Evolutionary conservation across 2,329 filamentous ascomycete genomes (phyloP), one percentile per base, ranked within the genome.

Genomic region (Pseudogymnoascus sp.): DNA sequence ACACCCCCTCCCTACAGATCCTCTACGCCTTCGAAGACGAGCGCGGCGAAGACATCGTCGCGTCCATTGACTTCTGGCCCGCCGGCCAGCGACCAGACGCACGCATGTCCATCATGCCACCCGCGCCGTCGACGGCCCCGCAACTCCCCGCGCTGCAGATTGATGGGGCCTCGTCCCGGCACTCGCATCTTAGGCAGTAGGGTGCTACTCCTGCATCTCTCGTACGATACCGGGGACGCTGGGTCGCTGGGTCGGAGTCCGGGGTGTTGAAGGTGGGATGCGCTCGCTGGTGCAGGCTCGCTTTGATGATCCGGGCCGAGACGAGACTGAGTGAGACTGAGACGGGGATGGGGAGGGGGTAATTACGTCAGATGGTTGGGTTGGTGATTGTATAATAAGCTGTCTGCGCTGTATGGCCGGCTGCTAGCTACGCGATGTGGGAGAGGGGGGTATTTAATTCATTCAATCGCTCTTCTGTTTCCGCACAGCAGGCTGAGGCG

Each of bases 11-110:
- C 24, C 4, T 24, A 21, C 71, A 99, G 95, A 97, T 99, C 70
- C 78, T 99, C 61, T 97, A 97, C 77, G 93, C 95, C 59, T 97
- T 97, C 74, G 95, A 99, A 79, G 93, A 97, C 72, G 95, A 99
- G 75, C 81, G 86, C 68, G 93, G 95, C 69, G 91, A 96, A 73
- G 95, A 99, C 73, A 87, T 96, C 61, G 89, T 99, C 67, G 92
- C 95, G 70, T 92, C 91, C 66, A 85, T 99, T 73, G 95, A 99
- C 78, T 99, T 99, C 80, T 99, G 93, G 93, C 71, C 69, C 47
- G 67, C 71, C 38, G 72, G 71, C 42, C 68, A 70, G 38, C 71
- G 70, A 42, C 72, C 70, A 60, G 70, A 73, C 61, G 61, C 65
- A 21, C 68, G 35, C 56, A 60, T 60, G 56, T 60, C 56, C 56